phyloP scores from a whole-genome alignment of 768 basidiomycete species.

The Pleurotus ostreatus region DNA sequence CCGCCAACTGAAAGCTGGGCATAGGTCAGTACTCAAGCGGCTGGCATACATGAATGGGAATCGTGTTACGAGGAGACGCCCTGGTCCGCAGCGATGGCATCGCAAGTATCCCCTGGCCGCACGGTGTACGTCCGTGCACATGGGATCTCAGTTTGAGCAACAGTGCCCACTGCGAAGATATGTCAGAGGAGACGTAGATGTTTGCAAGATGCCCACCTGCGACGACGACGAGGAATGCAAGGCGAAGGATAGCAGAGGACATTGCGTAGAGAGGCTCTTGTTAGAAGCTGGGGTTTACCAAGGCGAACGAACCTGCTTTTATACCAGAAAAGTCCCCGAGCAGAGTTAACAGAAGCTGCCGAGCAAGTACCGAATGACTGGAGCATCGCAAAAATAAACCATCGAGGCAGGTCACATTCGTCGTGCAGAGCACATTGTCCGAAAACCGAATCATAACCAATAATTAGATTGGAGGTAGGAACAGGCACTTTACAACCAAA shows the following conservation, averaged over 20 bases:
- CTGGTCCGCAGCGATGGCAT: conserved; percentile 43
- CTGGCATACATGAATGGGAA: neutral
- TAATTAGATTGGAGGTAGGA: too few relatives aligned
- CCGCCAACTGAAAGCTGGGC: conserved; percentile 53
- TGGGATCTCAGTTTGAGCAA: conserved; percentile 1
- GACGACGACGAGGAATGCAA: neutral
- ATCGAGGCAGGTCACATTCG: too few relatives aligned
- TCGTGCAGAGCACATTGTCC: too few relatives aligned
- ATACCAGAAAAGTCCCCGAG: too few relatives aligned
- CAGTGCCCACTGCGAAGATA: conserved; percentile 2
- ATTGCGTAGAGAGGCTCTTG: neutral
- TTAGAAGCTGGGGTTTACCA: neutral
- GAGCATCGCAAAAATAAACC: too few relatives aligned
- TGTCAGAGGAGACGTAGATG: neutral
- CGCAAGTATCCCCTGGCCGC: conserved; percentile 48
- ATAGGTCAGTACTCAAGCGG: neutral
- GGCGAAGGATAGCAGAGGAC: neutral
- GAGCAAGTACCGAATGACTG: too few relatives aligned
- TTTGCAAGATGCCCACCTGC: neutral
- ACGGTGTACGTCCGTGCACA: conserved; percentile 54
- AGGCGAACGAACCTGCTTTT: too few relatives aligned
- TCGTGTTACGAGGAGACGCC: conserved; percentile 42
- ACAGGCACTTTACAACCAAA: too few relatives aligned
- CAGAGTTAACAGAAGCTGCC: too few relatives aligned
- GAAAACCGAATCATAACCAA: too few relatives aligned